These are phyloP conservation scores for Mycena belliarum DNA, from an alignment of 768 basidiomycete genomes.

Conservation along the genomic window DNA sequence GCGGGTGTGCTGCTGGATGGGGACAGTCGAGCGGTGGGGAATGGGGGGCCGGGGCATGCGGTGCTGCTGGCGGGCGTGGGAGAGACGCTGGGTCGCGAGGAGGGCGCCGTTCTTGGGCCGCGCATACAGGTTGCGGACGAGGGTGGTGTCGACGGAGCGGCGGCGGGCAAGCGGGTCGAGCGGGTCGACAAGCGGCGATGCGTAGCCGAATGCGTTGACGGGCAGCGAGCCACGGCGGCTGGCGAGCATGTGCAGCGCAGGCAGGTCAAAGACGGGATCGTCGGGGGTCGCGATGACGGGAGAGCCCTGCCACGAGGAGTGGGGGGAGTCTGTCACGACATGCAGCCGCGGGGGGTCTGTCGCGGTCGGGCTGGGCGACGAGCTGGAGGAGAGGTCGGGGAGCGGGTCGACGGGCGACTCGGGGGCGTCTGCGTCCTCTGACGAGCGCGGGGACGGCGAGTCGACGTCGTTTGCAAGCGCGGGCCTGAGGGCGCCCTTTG, in stretches of 20 bases:
- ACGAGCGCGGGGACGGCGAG: conserved; percentile 25
- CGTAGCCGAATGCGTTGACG: conserved; percentile 38
- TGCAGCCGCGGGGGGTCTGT: conserved; percentile 40
- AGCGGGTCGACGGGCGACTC: conserved; percentile 15
- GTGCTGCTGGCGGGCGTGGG: conserved; percentile 33
- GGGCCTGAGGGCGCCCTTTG: conserved; percentile 38
- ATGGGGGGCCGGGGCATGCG: conserved; percentile 27
- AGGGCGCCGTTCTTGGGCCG: conserved; percentile 53
- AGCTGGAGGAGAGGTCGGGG: conserved; percentile 17
- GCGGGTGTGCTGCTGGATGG: conserved; percentile 40
- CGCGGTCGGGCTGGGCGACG: conserved; percentile 18
- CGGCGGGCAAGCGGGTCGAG: conserved; percentile 45
- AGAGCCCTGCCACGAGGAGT: conserved; percentile 37
- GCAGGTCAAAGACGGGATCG: conserved; percentile 33
- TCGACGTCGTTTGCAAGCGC: conserved; percentile 27
- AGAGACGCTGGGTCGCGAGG: conserved; percentile 39
- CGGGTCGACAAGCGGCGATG: conserved; percentile 42
- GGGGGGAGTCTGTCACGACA: conserved; percentile 34
- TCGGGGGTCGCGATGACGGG: conserved; percentile 37
- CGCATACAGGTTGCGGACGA: conserved; percentile 54
- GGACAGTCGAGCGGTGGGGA: conserved; percentile 31
- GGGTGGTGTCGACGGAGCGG: conserved; percentile 47
- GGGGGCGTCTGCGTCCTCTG: conserved; percentile 24
- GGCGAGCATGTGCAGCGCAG: conserved; percentile 32
- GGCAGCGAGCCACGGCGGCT: conserved; percentile 60